Conservation (phyloP, 1,284 basidiomycete genomes). For the Psilocybe mexicana region DNA sequence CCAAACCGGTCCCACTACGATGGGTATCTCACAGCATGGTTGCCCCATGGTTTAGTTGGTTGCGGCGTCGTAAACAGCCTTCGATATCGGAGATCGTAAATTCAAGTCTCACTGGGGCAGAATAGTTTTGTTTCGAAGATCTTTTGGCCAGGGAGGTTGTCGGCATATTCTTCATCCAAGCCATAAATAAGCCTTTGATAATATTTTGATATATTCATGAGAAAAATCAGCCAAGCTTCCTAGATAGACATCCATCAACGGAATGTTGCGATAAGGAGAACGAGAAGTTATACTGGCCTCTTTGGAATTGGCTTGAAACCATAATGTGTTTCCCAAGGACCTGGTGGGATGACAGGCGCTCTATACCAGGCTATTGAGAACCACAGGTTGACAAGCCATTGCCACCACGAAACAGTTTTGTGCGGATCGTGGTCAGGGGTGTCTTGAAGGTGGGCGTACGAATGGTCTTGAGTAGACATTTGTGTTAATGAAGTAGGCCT, state of each 20-base stretch:
- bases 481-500: too few relatives aligned
- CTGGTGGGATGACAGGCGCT: conserved; percentile 14
- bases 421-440: not conserved
- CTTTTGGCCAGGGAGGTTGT: not conserved
- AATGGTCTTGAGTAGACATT: not conserved
- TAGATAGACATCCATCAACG: too few relatives aligned
- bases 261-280: not conserved
- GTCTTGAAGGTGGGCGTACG: not conserved
- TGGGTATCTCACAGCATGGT: not conserved
- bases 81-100: conserved; percentile 22
- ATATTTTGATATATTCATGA: too few relatives aligned
- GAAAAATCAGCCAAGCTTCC: too few relatives aligned
- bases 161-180: not conserved
- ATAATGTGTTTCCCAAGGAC: conserved; percentile 19
- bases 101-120: conserved; percentile 24
- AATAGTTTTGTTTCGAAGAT: conserved; percentile 4
- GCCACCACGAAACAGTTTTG: conserved; percentile 2
- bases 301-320: conserved; percentile 18
- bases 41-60: conserved; percentile 23
- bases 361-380: conserved; percentile 14
- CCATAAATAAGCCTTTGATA: not conserved
- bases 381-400: conserved; percentile 10
- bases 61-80: conserved; percentile 13
- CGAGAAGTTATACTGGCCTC: not conserved
- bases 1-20: too few relatives aligned